Evolutionary conservation across 805 yeast species (phyloP), one percentile per base, ranked within the genome.

Genomic region (Cyberlindnera maclurae): DNA sequence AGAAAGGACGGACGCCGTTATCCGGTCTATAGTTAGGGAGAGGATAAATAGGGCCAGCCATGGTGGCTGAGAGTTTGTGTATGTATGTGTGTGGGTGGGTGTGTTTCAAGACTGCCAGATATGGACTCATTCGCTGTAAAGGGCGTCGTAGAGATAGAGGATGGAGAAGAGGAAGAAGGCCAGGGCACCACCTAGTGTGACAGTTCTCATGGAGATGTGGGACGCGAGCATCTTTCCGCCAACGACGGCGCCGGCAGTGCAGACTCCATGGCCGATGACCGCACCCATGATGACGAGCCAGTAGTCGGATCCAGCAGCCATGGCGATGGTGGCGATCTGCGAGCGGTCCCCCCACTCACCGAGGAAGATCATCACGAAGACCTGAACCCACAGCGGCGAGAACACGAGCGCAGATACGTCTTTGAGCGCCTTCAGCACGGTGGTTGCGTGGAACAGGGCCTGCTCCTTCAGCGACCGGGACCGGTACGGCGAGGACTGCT

Each of bases 341-440:
- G 97, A 88, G 54, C 98, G 79, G 62, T 93, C 99, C 37, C 99
- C 99, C 95, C 97, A 88, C 65, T 93, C 99, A 44, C 97, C 98
- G 36, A 93, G 66, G 60, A 93, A 93, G 4, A 96, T 86, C 97
- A 93, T 90, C 38, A 78, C 77, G 57, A 93, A 93, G 4, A 90
- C 90, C 67, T 90, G 96, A 48, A 88, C 81, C 89, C 95, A 93
- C 9, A 79, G 65, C 4, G 98, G 97, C 3, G 95, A 82, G 40
- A 90, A 66, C 4, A 87, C 63, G 9, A 32, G 31, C 2, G 52
- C 37, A 6, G 50, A 34, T 24, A 53, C 32, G 5, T 15, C 12
- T 26, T 49, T 43, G 10, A 53, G 27, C 2, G 38, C 36, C 2
- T 31, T 35, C 24, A 55, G 53, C 31, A 39, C 29, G 26, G 38